Evolutionary conservation across 108 stramenopile genomes (phyloP), one percentile per base, ranked within the genome.

Genomic region (Craspedostauros australis): DNA sequence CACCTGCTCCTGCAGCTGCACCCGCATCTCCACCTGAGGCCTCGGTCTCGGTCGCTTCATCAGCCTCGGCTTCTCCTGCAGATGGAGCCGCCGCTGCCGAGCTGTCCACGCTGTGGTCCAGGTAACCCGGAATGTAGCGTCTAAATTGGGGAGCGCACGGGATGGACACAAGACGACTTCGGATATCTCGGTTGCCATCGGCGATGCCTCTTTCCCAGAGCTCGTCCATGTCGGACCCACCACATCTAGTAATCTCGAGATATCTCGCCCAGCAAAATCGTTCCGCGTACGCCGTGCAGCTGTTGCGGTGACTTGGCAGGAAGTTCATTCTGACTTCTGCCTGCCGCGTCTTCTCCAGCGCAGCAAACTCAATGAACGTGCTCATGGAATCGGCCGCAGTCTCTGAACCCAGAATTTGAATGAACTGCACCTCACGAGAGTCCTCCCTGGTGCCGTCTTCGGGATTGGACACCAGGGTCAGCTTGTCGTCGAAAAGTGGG

Each of bases 361-460:
- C 79, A 24, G 80, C 74, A 25, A 81, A 71, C 56, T 92, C 91
- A 42, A 79, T 79, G 39, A 84, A 92, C n/a, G 71, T 78, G 25
- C 77, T 68, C 76, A 92, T 84, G 8, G 84, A 77, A 77, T 92
- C 91, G 6, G 86, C 75, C 26, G 86, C 81, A 14, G 72, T 71
- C 27, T 80, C 73, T 18, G 69, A 59, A 6, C 70, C 53, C 16
- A 49, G 41, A 18, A 51, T 34, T 5, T 21, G 49, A n/a, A n/a
- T n/a, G 1, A 4, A 54, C 0, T 50, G 16, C 6, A 15, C 22
- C 16, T 38, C 37, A 7, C 20, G 15, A 4, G 0, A 16, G 27
- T 47, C 58, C 1, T 38, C 58, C 8, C 2, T 15, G 4, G 16
- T 38, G 1, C 34, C 44, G 9, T 57, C 12, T 24, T 49, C 54